Percentiles rank a stretch among this genome's conserved stretches.
Conservation (phyloP, 768 basidiomycete genomes). For the Russula sp. region DNA sequence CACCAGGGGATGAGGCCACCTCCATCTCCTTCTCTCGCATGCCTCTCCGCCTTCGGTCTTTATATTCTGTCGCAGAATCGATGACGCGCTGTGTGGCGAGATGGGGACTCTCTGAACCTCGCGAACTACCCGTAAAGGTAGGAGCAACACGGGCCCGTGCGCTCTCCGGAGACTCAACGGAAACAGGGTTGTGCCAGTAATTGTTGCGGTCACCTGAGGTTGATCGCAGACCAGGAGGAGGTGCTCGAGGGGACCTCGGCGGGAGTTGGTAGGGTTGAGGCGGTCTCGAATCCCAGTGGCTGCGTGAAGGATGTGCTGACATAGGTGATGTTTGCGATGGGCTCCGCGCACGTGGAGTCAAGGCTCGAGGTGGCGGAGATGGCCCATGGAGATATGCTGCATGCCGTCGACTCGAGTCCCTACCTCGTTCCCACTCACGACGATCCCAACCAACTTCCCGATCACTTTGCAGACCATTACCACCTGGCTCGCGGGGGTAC, state of each 20-base stretch:
- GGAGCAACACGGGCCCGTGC: conserved; percentile 25
- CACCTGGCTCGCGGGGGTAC: conserved; percentile 44
- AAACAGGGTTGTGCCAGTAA: conserved; percentile 9
- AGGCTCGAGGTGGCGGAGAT: conserved; percentile 30
- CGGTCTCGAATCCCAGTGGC: conserved; percentile 56
- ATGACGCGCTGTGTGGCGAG: conserved; percentile 28
- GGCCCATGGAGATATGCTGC: conserved; percentile 29
- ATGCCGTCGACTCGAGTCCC: conserved; percentile 18
- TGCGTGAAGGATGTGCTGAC: conserved; percentile 37
- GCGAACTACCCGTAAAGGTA: conserved; percentile 30
- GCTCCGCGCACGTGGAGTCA: conserved; percentile 38
- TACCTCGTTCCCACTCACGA: conserved; percentile 49
- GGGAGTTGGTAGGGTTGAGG: conserved; percentile 30
- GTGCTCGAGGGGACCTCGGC: conserved; percentile 22
- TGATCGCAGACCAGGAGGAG: conserved; percentile 9
- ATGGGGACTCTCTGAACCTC: conserved; percentile 54
- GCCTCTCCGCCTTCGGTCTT: conserved; percentile 36
- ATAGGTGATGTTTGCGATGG: conserved; percentile 49
- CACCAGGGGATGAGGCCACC: conserved; percentile 8
- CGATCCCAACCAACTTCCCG: conserved; percentile 56
- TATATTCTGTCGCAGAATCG: conserved; percentile 36
- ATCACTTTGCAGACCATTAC: conserved; percentile 41
- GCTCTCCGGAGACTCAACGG: conserved; percentile 22
- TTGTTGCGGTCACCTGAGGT: conserved; percentile 7
- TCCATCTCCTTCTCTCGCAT: conserved; percentile 21